phyloP scores from a whole-genome alignment of 108 stramenopile genomes.

The Mayamaea pseudoterrestris region DNA sequence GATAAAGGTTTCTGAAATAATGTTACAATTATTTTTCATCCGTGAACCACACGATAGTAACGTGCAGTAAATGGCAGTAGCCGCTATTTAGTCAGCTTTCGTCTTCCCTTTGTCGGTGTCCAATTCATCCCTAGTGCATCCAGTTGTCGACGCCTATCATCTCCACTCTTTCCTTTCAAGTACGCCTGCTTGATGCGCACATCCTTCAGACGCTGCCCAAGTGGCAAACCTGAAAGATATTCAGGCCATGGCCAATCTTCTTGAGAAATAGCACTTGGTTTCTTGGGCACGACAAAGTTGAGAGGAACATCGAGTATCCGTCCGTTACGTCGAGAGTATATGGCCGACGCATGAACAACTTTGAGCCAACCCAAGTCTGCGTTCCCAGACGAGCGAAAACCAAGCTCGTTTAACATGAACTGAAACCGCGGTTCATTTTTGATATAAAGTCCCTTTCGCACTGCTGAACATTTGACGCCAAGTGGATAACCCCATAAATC shows the following conservation, averaged over 20 bases:
- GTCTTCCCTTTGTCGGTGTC: constrained; percentile 45
- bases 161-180: constrained; percentile 35
- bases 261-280: constrained; percentile 19
- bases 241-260: constrained; percentile 75
- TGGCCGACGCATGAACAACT: constrained; percentile 77
- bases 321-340: constrained; percentile 66
- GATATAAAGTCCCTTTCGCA: constrained; percentile 70
- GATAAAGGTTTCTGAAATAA: no score
- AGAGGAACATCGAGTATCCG: constrained; percentile 51
- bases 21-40: no score
- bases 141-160: constrained; percentile 42
- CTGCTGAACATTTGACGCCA: constrained; percentile 64
- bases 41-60: no score
- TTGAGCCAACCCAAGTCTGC: constrained; percentile 59
- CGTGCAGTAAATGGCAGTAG: no score
- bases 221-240: constrained; percentile 52
- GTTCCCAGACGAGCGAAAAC: constrained; percentile 66
- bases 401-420: constrained; percentile 41
- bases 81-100: constrained; percentile 1
- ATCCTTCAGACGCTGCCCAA: constrained; percentile 67
- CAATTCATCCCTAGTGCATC: constrained; percentile 72
- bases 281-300: constrained; percentile 45
- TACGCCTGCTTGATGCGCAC: constrained; percentile 65
- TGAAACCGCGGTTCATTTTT: constrained; percentile 46
- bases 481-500: constrained; percentile 58